phyloP scores from a whole-genome alignment of 179 eudicot species.

The Vitellaria paradoxa region DNA sequence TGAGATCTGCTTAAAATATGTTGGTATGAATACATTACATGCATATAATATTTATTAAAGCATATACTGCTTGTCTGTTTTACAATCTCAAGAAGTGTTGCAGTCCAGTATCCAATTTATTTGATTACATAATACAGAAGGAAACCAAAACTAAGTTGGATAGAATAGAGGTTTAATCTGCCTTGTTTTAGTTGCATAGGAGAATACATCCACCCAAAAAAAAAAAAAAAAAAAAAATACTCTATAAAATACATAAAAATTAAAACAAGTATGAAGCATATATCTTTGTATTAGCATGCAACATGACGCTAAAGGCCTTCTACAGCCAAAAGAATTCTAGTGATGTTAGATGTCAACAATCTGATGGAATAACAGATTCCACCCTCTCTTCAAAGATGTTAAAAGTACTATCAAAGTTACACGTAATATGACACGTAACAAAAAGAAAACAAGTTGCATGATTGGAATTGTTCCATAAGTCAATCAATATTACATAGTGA shows the following conservation, averaged over 20 bases:
- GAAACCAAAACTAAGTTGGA: not conserved
- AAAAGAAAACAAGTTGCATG: no score
- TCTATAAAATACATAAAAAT: no score
- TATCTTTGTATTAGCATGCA: not conserved
- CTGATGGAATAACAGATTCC: no score
- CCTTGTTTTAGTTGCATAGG: no score
- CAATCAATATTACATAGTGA: no score
- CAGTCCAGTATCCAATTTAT: not conserved
- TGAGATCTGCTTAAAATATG: not conserved
- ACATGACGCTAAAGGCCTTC: not conserved
- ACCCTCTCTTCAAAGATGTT: no score
- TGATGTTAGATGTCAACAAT: no score
- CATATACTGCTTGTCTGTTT: not conserved
- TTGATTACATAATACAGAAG: not conserved
- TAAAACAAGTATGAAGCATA: not conserved
- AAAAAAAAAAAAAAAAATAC: no score
- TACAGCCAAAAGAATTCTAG: not conserved
- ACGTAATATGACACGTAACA: no score
- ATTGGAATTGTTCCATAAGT: no score
- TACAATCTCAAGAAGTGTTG: not conserved
- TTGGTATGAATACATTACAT: not conserved
- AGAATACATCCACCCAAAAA: no score
- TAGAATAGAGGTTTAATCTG: not conserved
- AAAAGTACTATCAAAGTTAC: no score
- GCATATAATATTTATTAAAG: not conserved